These are phyloP conservation scores for Candida sonorensis DNA, from an alignment of 805 yeast genomes.

Conservation along the genomic window DNA sequence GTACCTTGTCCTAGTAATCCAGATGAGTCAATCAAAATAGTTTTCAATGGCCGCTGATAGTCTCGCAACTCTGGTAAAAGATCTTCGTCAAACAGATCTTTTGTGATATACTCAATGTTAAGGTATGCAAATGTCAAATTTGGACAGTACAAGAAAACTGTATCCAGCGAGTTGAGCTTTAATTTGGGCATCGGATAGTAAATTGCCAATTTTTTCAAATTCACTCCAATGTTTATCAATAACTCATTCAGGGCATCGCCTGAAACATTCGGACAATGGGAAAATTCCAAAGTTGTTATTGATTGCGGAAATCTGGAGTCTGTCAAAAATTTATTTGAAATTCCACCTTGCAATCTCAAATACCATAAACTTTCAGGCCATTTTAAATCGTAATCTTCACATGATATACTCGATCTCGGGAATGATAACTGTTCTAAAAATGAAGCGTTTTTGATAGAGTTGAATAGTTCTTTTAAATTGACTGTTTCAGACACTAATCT, in stretches of 20 bases:
- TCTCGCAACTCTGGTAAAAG: constrained; percentile 29
- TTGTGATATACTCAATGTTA: constrained; percentile 71
- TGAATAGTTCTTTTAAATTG: constrained; percentile 71
- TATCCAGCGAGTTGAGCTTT: constrained; percentile 62
- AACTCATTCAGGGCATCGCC: constrained; percentile 60
- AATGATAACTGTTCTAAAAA: constrained; percentile 70
- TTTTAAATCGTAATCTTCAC: constrained; percentile 47
- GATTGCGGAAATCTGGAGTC: constrained; percentile 67
- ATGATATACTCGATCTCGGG: constrained; percentile 79
- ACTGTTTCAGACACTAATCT: constrained; percentile 88
- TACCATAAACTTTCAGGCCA: constrained; percentile 82
- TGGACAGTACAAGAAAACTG: constrained; percentile 71
- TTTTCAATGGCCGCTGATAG: constrained; percentile 40
- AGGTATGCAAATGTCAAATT: constrained; percentile 54
- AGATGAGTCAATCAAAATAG: constrained; percentile 70
- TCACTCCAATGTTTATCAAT: constrained; percentile 57
- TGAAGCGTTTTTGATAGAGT: constrained; percentile 57
- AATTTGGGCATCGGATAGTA: constrained; percentile 88
- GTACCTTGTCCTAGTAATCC: constrained; percentile 82
- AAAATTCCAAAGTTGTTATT: constrained; percentile 65
- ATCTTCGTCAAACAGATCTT: constrained; percentile 44
- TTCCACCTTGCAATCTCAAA: constrained; percentile 81
- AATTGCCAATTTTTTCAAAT: constrained; percentile 55
- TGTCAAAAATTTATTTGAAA: constrained; percentile 70
- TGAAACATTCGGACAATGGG: constrained; percentile 78